These are phyloP conservation scores for Talaromyces stipitatus DNA, from an alignment of 495 filamentous ascomycete genomes.

Conservation along the genomic window DNA sequence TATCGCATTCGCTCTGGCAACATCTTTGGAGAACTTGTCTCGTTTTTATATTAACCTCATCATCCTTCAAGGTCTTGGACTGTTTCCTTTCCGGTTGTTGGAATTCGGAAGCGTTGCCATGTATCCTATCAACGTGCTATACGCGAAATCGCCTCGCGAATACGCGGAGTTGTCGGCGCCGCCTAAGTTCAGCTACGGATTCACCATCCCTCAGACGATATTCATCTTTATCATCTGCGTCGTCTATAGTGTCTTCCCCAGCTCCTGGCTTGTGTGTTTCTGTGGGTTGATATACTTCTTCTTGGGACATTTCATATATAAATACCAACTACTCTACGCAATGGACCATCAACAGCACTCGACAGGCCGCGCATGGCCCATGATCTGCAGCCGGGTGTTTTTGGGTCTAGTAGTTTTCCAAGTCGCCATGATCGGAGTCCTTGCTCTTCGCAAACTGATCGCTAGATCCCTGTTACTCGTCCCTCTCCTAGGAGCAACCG, in stretches of 20 bases:
- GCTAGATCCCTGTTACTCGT: conserved; percentile 61
- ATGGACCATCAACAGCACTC: conserved; percentile 98
- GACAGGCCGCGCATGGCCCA: conserved; percentile 87
- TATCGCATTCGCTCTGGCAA: conserved; percentile 68
- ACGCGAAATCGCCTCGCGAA: conserved; percentile 85
- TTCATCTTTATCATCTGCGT: conserved; percentile 90
- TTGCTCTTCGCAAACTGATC: conserved; percentile 68
- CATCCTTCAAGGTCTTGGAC: conserved; percentile 81
- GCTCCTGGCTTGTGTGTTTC: conserved; percentile 72
- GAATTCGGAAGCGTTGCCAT: conserved; percentile 80
- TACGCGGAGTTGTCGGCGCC: conserved; percentile 78
- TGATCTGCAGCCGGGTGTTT: conserved; percentile 86
- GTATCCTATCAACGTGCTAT: conserved; percentile 72
- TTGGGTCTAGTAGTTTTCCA: conserved; percentile 83
- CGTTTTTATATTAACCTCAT: conserved; percentile 94
- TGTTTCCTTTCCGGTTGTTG: conserved; percentile 88
- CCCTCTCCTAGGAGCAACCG: conserved; percentile 66
- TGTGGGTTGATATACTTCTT: conserved; percentile 84
- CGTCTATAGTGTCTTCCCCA: conserved; percentile 84
- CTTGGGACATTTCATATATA: conserved; percentile 89
- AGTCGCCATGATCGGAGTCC: conserved; percentile 77
- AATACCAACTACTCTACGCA: conserved; percentile 94
- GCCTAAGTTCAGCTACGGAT: conserved; percentile 88
- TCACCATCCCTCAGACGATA: conserved; percentile 86
- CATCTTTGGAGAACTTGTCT: conserved; percentile 61